These are phyloP conservation scores for Grifola frondosa DNA, from an alignment of 1,284 basidiomycete genomes.

Conservation along the genomic window DNA sequence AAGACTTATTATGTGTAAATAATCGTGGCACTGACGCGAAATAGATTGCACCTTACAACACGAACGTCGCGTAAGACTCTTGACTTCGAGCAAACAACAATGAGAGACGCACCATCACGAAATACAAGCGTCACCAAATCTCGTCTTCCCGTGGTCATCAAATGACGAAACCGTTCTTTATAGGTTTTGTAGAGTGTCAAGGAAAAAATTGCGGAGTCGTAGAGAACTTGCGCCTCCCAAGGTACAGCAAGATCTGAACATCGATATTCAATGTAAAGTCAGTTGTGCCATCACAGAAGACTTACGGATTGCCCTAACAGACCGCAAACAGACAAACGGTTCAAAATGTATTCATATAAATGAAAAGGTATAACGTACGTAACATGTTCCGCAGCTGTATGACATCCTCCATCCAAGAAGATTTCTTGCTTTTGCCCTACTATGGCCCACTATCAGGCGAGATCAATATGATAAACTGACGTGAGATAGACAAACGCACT, in stretches of 20 bases:
- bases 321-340: neutral
- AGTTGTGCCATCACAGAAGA: too few species aligned
- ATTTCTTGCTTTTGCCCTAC: constrained; percentile 21
- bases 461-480: neutral
- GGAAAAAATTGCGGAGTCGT: constrained; percentile 28
- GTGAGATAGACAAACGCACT: constrained; percentile 3
- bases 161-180: constrained; percentile 12
- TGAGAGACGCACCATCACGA: constrained; percentile 25
- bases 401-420: constrained; percentile 25
- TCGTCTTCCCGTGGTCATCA: constrained; percentile 8
- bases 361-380: constrained; percentile 17
- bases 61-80: neutral
- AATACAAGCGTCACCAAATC: constrained; percentile 27
- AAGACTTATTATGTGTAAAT: too few species aligned
- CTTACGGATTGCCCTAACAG: constrained; percentile 23
- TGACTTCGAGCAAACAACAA: neutral
- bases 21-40: constrained; percentile 28
- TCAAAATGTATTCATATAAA: neutral
- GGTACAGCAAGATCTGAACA: constrained; percentile 22
- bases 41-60: constrained; percentile 28
- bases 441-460: constrained; percentile 20
- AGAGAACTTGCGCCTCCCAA: constrained; percentile 32
- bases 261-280: too few species aligned
- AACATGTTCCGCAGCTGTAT: constrained; percentile 18
- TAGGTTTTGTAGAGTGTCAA: constrained; percentile 31